These are phyloP conservation scores for Pholiota conissans DNA, from an alignment of 768 basidiomycete genomes.

Conservation along the genomic window DNA sequence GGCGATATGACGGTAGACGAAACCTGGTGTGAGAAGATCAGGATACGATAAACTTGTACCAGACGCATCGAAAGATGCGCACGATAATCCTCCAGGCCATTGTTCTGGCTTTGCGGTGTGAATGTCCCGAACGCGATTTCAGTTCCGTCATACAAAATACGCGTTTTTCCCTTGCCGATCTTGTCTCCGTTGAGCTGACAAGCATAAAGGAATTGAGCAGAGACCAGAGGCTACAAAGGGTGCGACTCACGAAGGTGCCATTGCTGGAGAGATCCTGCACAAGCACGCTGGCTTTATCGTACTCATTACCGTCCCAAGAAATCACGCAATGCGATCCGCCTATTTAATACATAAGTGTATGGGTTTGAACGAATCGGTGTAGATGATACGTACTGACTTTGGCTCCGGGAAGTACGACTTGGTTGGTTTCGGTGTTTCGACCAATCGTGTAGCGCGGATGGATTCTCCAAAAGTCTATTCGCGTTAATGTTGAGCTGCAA, in stretches of 20 bases:
- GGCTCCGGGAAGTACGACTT: constrained; percentile 61
- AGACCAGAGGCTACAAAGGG: not conserved
- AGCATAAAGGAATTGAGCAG: not conserved
- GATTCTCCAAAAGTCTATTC: constrained; percentile 64
- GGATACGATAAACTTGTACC: not conserved
- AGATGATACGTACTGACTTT: constrained; percentile 66
- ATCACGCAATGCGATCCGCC: constrained; percentile 62
- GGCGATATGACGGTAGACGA: constrained; percentile 69
- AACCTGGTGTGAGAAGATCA: constrained; percentile 42
- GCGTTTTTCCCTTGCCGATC: constrained; percentile 55
- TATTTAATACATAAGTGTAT: constrained; percentile 1
- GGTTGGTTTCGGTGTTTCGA: constrained; percentile 47
- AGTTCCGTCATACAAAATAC: constrained; percentile 74
- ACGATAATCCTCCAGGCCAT: constrained; percentile 73
- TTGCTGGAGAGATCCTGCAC: constrained; percentile 67
- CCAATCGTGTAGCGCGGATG: constrained; percentile 54
- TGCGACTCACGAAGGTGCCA: constrained; percentile 62
- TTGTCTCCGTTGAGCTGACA: constrained; percentile 65
- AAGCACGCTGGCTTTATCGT: constrained; percentile 38
- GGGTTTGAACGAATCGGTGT: not conserved
- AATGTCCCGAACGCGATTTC: constrained; percentile 83
- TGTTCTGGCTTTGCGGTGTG: constrained; percentile 41
- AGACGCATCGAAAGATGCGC: constrained; percentile 25
- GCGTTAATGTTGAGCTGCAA: constrained; percentile 47
- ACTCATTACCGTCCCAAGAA: constrained; percentile 56